Base-by-base conservation (phyloP, 2,329 filamentous ascomycete genomes). In the Trichoderma brevicompactum region DNA sequence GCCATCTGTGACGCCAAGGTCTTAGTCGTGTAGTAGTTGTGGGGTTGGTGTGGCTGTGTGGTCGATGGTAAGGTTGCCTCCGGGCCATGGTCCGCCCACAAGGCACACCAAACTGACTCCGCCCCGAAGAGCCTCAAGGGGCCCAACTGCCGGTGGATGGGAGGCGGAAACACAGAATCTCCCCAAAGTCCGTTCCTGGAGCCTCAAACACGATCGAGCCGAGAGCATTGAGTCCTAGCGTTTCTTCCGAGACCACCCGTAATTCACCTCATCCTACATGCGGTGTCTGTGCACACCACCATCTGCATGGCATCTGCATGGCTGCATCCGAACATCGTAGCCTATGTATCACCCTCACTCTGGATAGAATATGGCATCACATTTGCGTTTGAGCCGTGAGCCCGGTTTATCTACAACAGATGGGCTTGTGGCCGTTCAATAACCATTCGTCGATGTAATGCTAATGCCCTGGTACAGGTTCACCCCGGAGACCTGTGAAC, bases 11-110 rank as follows among this genome's bases (percentile, higher is more conserved):
- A 9, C 17, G 34, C 36, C 19, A 17, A 55, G 52, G 10, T 43
- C 36, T 43, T 19, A 43, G 38, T 28, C 56, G 23, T 17, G 19
- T n/a, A 38, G 43, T 12, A 41, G 23, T 5, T 43, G 59, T 62
- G 59, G 59, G 36, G 59, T 34, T 62, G 48, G 59, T 17, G 59
- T 53, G 59, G 59, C 48, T 62, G 59, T 62, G 58, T 62, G 46
- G 19, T 38, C 23, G 23, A 10, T 4, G 36, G 7, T 38, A 28
- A 28, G 23, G 36, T 10, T 38, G 50, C n/a, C 50, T 53, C 59
- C 41, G 52, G 52, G 46, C 38, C 48, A 17, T 44, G 54, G 41
- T 28, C 41, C 13, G 40, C 23, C 5, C 23, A 34, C 41, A 43
- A 58, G 54, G 54, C 59, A 44, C 38, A 53, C 56, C 36, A n/a